A percentile compares a stretch with the other conserved stretches of the same genome.
phyloP scores from a whole-genome alignment of 306 rosid species.

The Trifolium fragiferum region DNA sequence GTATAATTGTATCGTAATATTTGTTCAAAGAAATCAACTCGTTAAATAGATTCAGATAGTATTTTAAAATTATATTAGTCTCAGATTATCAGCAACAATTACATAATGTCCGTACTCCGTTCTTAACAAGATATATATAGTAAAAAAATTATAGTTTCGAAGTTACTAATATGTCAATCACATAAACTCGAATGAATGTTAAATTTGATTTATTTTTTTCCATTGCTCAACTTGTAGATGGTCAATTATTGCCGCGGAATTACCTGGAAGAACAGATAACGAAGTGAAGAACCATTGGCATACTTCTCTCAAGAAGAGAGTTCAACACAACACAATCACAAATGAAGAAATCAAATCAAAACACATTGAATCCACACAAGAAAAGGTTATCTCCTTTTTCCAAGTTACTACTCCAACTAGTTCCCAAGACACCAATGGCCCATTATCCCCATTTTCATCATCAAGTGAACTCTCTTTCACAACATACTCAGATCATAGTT shows the following conservation, averaged over 20 bases:
- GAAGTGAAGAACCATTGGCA: conserved; percentile 59
- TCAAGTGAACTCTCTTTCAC: conserved; percentile 31
- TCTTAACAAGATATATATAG: too few relatives aligned
- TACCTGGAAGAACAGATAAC: conserved; percentile 52
- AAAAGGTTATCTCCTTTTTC: not conserved
- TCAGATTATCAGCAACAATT: too few relatives aligned
- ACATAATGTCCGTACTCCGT: too few relatives aligned
- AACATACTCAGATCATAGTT: not conserved
- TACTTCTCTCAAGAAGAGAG: conserved; percentile 42
- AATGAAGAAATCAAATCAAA: conserved; percentile 24
- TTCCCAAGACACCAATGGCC: conserved; percentile 1
- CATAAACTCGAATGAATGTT: too few relatives aligned
- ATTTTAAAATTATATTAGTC: too few relatives aligned
- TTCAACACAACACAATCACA: not conserved
- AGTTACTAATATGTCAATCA: too few relatives aligned
- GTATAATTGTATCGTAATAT: too few relatives aligned
- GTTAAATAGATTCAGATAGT: too few relatives aligned
- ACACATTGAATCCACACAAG: not conserved
- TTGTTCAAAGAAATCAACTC: too few relatives aligned
- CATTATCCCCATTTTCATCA: conserved; percentile 27
- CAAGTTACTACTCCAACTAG: conserved; percentile 1
- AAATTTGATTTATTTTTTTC: too few relatives aligned
- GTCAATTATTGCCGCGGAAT: conserved; percentile 48
- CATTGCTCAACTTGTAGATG: conserved; percentile 33
- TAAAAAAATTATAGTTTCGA: too few relatives aligned